A percentile compares a stretch with the other conserved stretches of the same genome.
Conservation (phyloP, 2,329 filamentous ascomycete species). For the Pezicula carpinea region DNA sequence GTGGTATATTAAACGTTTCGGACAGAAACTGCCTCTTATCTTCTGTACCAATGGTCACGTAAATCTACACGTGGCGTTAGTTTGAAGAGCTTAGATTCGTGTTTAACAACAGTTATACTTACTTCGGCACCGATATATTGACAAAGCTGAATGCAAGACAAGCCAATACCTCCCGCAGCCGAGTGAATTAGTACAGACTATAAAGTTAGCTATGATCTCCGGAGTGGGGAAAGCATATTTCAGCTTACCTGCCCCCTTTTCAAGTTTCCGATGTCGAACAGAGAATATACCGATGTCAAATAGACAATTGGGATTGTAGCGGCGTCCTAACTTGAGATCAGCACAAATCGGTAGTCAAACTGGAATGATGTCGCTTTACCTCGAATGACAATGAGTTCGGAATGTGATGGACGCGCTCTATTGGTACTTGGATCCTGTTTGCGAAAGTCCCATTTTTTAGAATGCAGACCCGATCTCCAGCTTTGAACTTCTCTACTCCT, state of each 20-base stretch:
- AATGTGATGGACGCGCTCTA: conserved; percentile 24
- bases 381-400: conserved; percentile 32
- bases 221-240: background rate
- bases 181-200: conserved; percentile 27
- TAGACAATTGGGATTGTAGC: conserved; percentile 34
- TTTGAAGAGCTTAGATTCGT: conserved; percentile 16
- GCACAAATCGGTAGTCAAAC: background rate
- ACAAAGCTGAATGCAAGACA: conserved; percentile 26
- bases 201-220: background rate
- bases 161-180: conserved; percentile 27
- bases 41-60: conserved; percentile 30
- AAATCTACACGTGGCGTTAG: conserved; percentile 32
- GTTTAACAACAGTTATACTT: conserved; percentile 30
- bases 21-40: conserved; percentile 19
- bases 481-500: conserved; percentile 12
- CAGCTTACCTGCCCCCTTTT: conserved; percentile 12
- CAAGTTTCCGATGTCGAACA: conserved; percentile 12
- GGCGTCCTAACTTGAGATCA: conserved; percentile 22
- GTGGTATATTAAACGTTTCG: conserved; percentile 27
- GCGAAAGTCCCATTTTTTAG: conserved; percentile 6
- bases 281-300: conserved; percentile 8
- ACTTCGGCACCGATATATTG: conserved; percentile 29
- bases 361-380: background rate
- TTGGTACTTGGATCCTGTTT: conserved; percentile 3
- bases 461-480: conserved; percentile 20